Evolutionary conservation across 495 filamentous ascomycete species (phyloP), one percentile per base, ranked within the genome.

Genomic region (Tuber magnatum): DNA sequence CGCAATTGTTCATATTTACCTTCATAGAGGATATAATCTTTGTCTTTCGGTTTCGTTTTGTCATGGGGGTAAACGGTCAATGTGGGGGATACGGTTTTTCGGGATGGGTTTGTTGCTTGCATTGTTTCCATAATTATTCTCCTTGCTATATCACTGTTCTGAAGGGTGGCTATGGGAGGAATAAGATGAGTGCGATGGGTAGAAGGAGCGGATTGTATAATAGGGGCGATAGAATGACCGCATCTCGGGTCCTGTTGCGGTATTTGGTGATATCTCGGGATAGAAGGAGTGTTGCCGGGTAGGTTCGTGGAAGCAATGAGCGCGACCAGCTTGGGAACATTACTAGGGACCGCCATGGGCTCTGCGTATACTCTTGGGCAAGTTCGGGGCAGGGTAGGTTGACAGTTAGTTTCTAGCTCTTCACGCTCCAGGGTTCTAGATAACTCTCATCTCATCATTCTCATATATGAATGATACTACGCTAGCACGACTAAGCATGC

Each of bases 21-120:
- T 35, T 65, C 56, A 65, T 65, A 65, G 56, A 65, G 56, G 56
- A 65, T 61, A 61, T 35, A 65, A 65, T 65, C 51, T 61, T 56
- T n/a, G 51, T 61, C 56, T 51, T 51, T 65, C 28, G 28, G 56
- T 10, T 65, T 65, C 28, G 10, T 65, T 65, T 28, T 16, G 56
- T 35, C 56, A 65, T 65, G 2, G 56, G 56, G 56, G 28, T 65
- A 65, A 35, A 32, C 56, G 28, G 56, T 65, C 56, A 65, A 65
- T 10, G 28, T 65, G 28, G 28, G 51, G 51, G 28, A 65, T 65
- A 32, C 3, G 28, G 28, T 65, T 32, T 61, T 32, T 28, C 3
- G 28, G 56, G 28, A 32, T 3, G 56, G 28, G 12, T 65, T 28
- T 7, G 32, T 65, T 32, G 0, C 46, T 24, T 51, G 24, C 8